Conservation (phyloP, 345 rosid species). For the Syzygium jambos region DNA sequence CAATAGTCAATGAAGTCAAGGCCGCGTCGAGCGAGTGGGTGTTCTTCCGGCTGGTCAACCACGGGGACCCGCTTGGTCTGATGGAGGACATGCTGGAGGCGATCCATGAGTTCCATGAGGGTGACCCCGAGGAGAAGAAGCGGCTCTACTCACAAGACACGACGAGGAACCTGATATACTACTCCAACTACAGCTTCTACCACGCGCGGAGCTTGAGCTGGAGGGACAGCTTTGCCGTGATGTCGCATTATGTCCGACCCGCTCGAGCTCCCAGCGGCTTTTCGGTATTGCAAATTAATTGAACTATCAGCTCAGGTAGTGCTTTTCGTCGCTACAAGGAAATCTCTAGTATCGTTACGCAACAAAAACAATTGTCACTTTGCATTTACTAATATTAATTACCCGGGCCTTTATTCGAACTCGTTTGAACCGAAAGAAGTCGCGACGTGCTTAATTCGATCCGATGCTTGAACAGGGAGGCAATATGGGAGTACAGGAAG, state of each 20-base stretch:
- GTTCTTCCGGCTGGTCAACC: conserved; percentile 12
- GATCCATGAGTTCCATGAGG: not conserved
- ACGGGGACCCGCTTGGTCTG: conserved; percentile 3
- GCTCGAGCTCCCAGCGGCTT: conserved; percentile 9
- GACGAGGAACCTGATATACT: not conserved
- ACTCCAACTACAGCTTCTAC: conserved; percentile 7
- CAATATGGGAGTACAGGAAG: not conserved
- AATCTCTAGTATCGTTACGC: not conserved
- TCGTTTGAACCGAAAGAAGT: not conserved
- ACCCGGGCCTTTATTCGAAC: not conserved
- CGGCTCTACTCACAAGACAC: not conserved
- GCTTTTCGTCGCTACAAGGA: not conserved
- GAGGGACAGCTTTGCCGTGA: conserved; percentile 15
- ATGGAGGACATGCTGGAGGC: conserved; percentile 7
- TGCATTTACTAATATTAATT: no score
- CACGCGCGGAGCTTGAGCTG: conserved; percentile 9
- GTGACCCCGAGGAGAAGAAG: conserved; percentile 3
- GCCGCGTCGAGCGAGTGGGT: conserved; percentile 2
- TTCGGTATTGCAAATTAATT: conserved; percentile 4
- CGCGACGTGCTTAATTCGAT: not conserved
- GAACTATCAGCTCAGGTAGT: not conserved
- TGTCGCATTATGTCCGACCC: conserved; percentile 3
- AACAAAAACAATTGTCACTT: no score
- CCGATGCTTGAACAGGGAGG: not conserved
- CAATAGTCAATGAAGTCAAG: not conserved